Conservation (phyloP, 352 stramenopile genomes). For the Pythium phragmiticola region DNA sequence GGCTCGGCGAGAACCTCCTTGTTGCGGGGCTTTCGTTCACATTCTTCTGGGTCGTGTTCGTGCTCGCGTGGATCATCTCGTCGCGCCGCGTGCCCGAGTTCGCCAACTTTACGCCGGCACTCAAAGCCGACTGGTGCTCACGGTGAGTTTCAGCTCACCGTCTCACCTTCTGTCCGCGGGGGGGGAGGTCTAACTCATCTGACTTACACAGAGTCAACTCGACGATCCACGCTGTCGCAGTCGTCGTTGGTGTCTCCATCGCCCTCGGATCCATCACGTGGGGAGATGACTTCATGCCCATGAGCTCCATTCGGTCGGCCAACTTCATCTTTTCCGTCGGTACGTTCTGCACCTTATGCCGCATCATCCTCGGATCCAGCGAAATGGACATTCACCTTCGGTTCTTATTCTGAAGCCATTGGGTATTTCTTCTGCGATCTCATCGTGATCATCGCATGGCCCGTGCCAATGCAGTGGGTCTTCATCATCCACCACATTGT, state of each 20-base stretch:
- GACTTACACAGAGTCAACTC: constrained; percentile 60
- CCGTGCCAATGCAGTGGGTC: constrained; percentile 71
- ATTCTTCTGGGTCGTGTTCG: constrained; percentile 72
- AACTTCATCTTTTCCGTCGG: constrained; percentile 86
- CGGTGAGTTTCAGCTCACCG: constrained; percentile 35
- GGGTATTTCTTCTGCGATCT: constrained; percentile 81
- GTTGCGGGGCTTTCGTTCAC: constrained; percentile 58
- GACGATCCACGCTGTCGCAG: constrained; percentile 65
- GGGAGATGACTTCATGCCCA: constrained; percentile 62
- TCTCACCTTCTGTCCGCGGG: no score
- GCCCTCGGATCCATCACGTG: constrained; percentile 65
- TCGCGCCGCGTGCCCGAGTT: constrained; percentile 62
- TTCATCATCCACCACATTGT: constrained; percentile 81
- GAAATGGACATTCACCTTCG: neutral
- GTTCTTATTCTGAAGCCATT: constrained; percentile 40
- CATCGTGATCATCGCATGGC: constrained; percentile 79
- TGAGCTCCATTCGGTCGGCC: constrained; percentile 66
- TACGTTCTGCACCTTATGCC: constrained; percentile 21
- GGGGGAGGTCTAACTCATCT: no score
- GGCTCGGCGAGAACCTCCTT: constrained; percentile 58
- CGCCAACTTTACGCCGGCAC: constrained; percentile 46
- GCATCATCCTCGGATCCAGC: neutral
- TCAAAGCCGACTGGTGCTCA: constrained; percentile 84
- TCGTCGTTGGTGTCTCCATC: constrained; percentile 65
- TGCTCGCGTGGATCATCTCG: constrained; percentile 56